Conservation (phyloP, 148 eudicot genomes). For the Gaultheria prostrata region DNA sequence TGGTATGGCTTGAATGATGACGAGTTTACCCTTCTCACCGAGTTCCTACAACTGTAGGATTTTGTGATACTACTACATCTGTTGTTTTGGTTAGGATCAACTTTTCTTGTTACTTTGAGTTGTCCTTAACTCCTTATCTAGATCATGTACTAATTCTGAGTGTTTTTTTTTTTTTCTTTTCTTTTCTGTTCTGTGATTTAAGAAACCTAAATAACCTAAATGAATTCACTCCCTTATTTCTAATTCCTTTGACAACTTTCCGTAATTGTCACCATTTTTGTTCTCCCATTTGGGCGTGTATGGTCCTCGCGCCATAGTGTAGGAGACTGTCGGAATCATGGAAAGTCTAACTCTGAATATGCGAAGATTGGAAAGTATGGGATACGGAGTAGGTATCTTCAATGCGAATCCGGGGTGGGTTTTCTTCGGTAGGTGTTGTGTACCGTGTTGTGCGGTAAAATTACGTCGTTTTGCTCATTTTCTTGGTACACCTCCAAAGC, state of each 20-base stretch:
- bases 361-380: no score
- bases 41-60: not conserved
- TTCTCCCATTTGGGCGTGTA: not conserved
- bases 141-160: not conserved
- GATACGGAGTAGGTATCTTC: no score
- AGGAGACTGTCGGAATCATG: no score
- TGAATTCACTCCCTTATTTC: not conserved
- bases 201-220: not conserved
- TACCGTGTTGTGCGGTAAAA: no score
- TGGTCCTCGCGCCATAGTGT: not conserved
- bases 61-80: not conserved
- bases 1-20: constrained; percentile 43
- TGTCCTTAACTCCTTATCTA: not conserved
- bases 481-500: no score
- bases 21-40: not conserved
- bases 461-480: no score
- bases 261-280: not conserved
- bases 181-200: not conserved
- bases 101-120: not conserved
- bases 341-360: no score
- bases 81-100: not conserved
- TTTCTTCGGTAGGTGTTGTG: no score
- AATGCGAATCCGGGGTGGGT: no score
- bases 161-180: not conserved
- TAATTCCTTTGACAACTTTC: not conserved